phyloP scores from a whole-genome alignment of 1,139 yeast species.

The Hyphopichia fennica region DNA sequence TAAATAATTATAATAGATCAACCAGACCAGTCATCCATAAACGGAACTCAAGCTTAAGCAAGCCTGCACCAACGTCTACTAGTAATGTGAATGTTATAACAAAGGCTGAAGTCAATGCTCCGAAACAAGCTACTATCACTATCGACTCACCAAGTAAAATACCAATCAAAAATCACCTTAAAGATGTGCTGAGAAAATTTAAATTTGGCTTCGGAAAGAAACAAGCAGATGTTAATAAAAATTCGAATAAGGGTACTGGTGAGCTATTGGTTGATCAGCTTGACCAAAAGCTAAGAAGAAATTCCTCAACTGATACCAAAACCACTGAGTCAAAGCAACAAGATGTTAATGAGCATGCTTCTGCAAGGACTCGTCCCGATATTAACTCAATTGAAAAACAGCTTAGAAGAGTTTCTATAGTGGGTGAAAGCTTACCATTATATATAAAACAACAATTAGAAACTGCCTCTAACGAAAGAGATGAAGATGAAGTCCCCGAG shows the following conservation, averaged over 20 bases:
- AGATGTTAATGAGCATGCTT: not conserved
- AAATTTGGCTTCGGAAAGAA: constrained; percentile 9
- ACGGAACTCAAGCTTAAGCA: constrained; percentile 20
- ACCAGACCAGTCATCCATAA: constrained; percentile 11
- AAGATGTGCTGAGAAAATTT: constrained; percentile 14
- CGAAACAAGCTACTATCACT: not conserved
- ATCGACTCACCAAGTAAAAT: not conserved
- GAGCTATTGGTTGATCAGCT: not conserved
- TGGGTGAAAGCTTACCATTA: constrained; percentile 39
- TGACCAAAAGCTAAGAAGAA: not conserved
- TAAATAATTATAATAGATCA: not conserved
- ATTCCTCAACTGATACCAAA: not conserved
- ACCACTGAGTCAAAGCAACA: not conserved
- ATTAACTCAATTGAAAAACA: not conserved
- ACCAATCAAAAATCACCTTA: constrained; percentile 9
- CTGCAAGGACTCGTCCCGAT: not conserved
- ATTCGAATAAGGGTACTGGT: not conserved
- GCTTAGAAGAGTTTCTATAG: constrained; percentile 32
- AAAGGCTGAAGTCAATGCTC: constrained; percentile 20
- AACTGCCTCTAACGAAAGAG: not conserved
- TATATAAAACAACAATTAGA: constrained; percentile 37
- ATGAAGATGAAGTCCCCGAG: not conserved
- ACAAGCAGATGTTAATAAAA: no score
- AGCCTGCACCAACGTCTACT: constrained; percentile 32
- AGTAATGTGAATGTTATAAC: constrained; percentile 38